Base-by-base conservation (phyloP, 1,284 basidiomycete species). In the Xanthoconium separans region DNA sequence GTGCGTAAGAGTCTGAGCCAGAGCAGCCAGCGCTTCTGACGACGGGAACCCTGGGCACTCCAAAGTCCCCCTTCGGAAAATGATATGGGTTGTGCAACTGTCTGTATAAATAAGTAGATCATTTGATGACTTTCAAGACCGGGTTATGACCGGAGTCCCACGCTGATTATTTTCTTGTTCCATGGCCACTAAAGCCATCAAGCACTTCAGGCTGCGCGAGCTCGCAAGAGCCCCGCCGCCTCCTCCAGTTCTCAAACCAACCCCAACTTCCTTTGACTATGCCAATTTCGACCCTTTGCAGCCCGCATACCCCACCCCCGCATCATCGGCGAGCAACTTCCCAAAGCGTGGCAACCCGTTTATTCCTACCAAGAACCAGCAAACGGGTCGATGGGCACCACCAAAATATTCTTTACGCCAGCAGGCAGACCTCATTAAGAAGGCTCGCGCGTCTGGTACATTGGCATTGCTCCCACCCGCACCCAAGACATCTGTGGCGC, bases 341-440 rank as follows among this genome's bases (percentile, higher is more conserved):
- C 55, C 39, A 2, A 68, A 66, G 39, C 67, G 65, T 2, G 44
- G 46, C 31, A 91, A 90, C 64, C 89, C 89, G 4, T 91, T 91
- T 70, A 63, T 89, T 37, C 79, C 87, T 11, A 76, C 73, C 44
- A 77, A 77, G 56, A 86, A 85, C 60, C 70, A 80, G 1, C 73
- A 77, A 45, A 82, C 83, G 0, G 82, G 82, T 20, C 75, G 80
- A 66, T 91, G 88, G 88, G 77, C 78, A 42, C 79, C 82, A 1
- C 76, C 89, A 16, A 81, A 79, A 57, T 87, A 87, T 61, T 91
- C 89, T 7, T 70, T 87, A 22, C 80, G 89, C 20, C 80, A 82
- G 33, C 89, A 92, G 68, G 86, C 85, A n/a, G 85, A 89, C 31
- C 75, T 92, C 37, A 74, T 91, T 44, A 91, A 90, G 72, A 76